Evolutionary conservation across 148 eudicot species (phyloP), one percentile per base, ranked within the genome.

Genomic region (Cornus kousa): DNA sequence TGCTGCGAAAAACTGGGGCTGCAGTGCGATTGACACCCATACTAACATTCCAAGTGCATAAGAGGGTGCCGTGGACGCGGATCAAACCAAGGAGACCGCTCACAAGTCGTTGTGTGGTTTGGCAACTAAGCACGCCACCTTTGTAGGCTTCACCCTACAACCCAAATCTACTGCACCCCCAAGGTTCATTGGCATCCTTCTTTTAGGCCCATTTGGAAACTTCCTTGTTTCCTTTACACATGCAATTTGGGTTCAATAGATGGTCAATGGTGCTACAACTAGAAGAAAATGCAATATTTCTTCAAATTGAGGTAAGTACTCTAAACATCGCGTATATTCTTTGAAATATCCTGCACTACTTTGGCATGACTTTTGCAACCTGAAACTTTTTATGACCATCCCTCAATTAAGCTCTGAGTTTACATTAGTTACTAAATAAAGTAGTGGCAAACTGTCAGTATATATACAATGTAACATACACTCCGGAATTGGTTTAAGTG

Each of bases 1-100:
- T 67, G 67, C 78, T 76, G 22, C 71, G 70, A 59, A 76, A 76
- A 28, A 46, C 78, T 9, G 78, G 78, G 59, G 78, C 31, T 14
- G 78, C 55, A 28, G 78, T 76, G 35, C 60, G 57, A 68, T 48
- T 40, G 59, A 20, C 33, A 24, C 57, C 59, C 46, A 37, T 9
- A 16, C 6, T 19, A 33, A 32, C 78, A 46, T 76, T 67, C 17
- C 16, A 13, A 67, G 59, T 66, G 62, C 78, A 76, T 9, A 68
- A 68, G 5, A 76, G 55, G 9, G 59, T 46, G 7, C 78, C 78
- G 5, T 76, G 57, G 43, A 76, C 37, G 7, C 16, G 12, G 40
- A 76, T 66, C 71, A 76, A 46, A 19, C 71, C 78, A 32, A 76
- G 19, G 35, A 76, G 22, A 5, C 43, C 57, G 3, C 22, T 23